A percentile compares a stretch with the other conserved stretches of the same genome.
Conservation (phyloP, 768 basidiomycete genomes). For the Tephrocybe sp. region DNA sequence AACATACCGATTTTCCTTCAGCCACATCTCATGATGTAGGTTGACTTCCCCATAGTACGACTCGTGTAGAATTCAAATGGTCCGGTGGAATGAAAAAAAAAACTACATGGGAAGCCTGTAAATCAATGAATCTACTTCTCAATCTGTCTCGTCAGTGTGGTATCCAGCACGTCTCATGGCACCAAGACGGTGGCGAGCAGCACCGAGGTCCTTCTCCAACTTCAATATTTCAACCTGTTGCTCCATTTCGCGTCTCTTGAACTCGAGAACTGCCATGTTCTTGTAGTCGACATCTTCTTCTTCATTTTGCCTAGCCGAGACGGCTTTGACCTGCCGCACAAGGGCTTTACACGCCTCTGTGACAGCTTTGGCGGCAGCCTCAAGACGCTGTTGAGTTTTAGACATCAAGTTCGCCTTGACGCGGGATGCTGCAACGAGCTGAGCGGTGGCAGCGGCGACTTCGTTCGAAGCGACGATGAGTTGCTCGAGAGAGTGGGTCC, state of each 20-base stretch:
- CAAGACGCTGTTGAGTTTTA: constrained; percentile 95
- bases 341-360: constrained; percentile 97
- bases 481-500: constrained; percentile 96
- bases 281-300: constrained; percentile 87
- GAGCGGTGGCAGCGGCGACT: constrained; percentile 94
- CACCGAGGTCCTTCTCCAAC: constrained; percentile 93
- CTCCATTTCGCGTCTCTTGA: constrained; percentile 98
- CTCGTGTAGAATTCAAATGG: constrained; percentile 17
- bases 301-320: constrained; percentile 79
- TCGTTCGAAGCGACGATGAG: constrained; percentile 99
- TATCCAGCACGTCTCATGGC: constrained; percentile 89
- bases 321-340: constrained; percentile 94
- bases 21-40: no score
- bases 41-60: neutral
- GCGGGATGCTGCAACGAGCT: constrained; percentile 96
- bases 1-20: constrained; percentile 9
- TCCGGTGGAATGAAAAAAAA: constrained; percentile 12
- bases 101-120: constrained; percentile 14
- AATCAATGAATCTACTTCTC: constrained; percentile 14
- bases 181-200: constrained; percentile 77
- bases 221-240: constrained; percentile 98
- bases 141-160: constrained; percentile 83
- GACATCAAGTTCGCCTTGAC: constrained; percentile 99
- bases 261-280: constrained; percentile 91
- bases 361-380: constrained; percentile 95